Base-by-base conservation (phyloP, 495 filamentous ascomycete genomes). In the Lichina pygmaea region DNA sequence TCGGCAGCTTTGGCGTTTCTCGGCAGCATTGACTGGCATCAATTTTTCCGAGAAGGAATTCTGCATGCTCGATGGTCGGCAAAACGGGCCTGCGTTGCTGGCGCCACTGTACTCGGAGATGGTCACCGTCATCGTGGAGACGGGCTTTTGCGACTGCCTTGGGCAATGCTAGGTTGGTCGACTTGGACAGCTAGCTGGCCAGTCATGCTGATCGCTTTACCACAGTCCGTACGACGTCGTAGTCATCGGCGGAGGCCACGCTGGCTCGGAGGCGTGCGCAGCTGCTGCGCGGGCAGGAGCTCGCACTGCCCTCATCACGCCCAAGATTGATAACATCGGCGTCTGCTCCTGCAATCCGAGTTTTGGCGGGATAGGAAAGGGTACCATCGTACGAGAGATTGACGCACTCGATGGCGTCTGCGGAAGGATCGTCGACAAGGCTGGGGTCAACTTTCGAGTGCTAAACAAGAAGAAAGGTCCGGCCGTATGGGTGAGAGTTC, bases 301-400 rank as follows among this genome's bases (percentile, higher is more conserved):
- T 44, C 73, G 76, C 48, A 97, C 89, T 6, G 85, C 80, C 6
- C 70, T 97, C 46, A 67, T 97, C 36, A 97, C 89, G 5, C 86
- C 81, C 43, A 79, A 74, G 47, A 55, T 85, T 46, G 74, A 82
- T 44, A 93, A 93, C 53, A 77, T 97, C 31, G 89, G 89, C 34
- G 79, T 86, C 16, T 95, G 91, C 61, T 94, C 86, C 44, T 97
- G 89, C 65, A 97, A 97, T 59, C 89, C 89, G 31, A 89, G 80
- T 47, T 92, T 97, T 57, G 89, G 89, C 42, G 89, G 89, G 33
- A 97, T 97, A 52, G 89, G 89, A n/a, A 97, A 97, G 59, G 89
- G 89, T 8, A 94, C 80, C 12, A 95, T 97, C 68, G 64, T 97
- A 34, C 76, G 86, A 3, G 89, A 97, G 58, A 75, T 97, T 32